These are phyloP conservation scores for Barnettozyma botsteinii DNA, from an alignment of 805 yeast genomes.

Conservation along the genomic window DNA sequence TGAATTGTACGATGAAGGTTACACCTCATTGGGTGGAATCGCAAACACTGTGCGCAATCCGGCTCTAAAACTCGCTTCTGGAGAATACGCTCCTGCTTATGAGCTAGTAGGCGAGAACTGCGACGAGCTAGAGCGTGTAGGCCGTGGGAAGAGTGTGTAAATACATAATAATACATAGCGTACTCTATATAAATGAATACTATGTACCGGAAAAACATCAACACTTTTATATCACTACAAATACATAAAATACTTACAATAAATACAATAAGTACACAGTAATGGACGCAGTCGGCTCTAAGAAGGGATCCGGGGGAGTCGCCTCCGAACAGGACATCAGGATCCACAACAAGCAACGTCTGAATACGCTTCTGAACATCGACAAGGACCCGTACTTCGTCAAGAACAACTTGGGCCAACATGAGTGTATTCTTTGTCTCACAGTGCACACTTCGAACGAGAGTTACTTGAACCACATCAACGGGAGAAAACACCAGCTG, in stretches of 20 bases:
- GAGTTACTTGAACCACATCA: constrained; percentile 76
- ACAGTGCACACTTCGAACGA: constrained; percentile 79
- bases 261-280: neutral
- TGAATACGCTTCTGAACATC: constrained; percentile 52
- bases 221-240: neutral
- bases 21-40: constrained; percentile 84
- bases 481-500: constrained; percentile 77
- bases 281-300: constrained; percentile 92
- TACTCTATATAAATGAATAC: neutral
- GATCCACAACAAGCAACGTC: constrained; percentile 47
- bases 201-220: neutral
- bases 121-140: constrained; percentile 53
- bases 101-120: constrained; percentile 53
- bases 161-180: neutral
- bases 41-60: constrained; percentile 72
- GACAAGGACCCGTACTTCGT: constrained; percentile 79
- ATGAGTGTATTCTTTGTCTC: constrained; percentile 80
- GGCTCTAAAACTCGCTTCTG: constrained; percentile 30
- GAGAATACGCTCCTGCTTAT: constrained; percentile 46
- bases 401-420: constrained; percentile 73
- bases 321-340: constrained; percentile 69
- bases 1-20: constrained; percentile 71
- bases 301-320: constrained; percentile 83
- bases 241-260: neutral
- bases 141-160: constrained; percentile 17